Base-by-base conservation (phyloP, 768 basidiomycete genomes). In the Mycena venus region DNA sequence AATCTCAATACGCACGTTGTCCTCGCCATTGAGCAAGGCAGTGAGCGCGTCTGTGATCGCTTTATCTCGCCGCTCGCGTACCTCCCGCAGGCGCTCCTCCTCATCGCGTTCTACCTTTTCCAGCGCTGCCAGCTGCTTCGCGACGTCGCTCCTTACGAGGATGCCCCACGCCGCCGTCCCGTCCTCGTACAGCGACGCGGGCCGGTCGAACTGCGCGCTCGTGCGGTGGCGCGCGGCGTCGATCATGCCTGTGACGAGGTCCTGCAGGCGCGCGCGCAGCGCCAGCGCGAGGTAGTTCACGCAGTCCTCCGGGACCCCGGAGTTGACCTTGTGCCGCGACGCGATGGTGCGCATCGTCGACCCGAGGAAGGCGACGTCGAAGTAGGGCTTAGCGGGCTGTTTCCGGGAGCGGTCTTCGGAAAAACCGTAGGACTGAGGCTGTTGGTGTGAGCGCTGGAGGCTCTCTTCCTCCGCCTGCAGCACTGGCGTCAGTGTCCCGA, bases 81-180 rank as follows among this genome's bases (percentile, higher is more conserved):
- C 94, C 63, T 92, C 84, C 56, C 96, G 87, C 59, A 93, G 83
- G 73, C 88, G 87, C 81, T 89, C 88, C 83, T 98, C 96, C 68
- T 98, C 96, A 76, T 95, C 96, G 53, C 95, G 85, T 79, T 97
- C 96, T 9, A 88, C 89, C 73, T 89, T 90, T 83, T 97, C 96
- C 31, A 98, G 83, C 27, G 90, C 91, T 0, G 88, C 88, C 0
- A 97, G 86, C 84, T 95, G 93, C 81, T 95, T 96, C 34, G 88
- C 92, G 5, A 95, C 89, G 77, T 98, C 96, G 25, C 87, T 89
- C 17, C 92, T 88, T 11, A 98, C 90, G 15, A 91, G 83, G 62
- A 95, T 86, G 62, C 90, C 90, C 95, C 96, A 97, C 91, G 96
- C 94, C 1, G 96, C 93, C 1, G 88, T 86, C 17, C 87, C 90